Percentiles rank a stretch among this genome's conserved stretches.
Evolutionary conservation across 2,329 filamentous ascomycete genomes (phyloP).

Genomic region (Lachnellula cervina): DNA sequence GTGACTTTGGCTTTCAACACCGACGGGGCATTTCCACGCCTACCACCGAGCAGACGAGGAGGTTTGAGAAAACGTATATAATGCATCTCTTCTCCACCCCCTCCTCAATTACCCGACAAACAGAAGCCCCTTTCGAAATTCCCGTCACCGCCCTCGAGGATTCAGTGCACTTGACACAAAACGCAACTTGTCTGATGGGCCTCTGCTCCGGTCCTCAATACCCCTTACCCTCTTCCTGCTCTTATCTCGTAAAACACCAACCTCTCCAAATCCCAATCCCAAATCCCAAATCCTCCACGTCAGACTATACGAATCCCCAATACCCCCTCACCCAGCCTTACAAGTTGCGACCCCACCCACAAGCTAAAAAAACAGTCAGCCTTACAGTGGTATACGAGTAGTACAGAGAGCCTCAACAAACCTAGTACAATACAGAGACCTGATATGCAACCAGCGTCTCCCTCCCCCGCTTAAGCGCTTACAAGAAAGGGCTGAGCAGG

Average conservation of each 20-base stretch:
- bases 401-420: not conserved
- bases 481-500: too few species aligned
- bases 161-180: too few species aligned
- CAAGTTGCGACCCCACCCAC: not conserved
- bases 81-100: slow-evolving; percentile 38
- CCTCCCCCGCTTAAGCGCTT: too few species aligned
- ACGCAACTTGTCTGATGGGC: not conserved
- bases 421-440: too few species aligned
- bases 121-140: too few species aligned
- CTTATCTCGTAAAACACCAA: not conserved
- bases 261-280: not conserved
- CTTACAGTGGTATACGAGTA: not conserved
- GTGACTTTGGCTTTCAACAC: slow-evolving; percentile 48
- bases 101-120: not conserved
- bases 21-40: slow-evolving; percentile 17
- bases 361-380: too few species aligned
- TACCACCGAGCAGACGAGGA: slow-evolving; percentile 41
- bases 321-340: not conserved
- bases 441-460: too few species aligned
- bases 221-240: too few species aligned
- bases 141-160: too few species aligned
- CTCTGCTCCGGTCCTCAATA: not conserved
- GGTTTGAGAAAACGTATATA: slow-evolving; percentile 66
- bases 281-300: not conserved
- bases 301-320: not conserved